Conservation (phyloP, 2,329 filamentous ascomycete genomes). For the Fusarium humuli region DNA sequence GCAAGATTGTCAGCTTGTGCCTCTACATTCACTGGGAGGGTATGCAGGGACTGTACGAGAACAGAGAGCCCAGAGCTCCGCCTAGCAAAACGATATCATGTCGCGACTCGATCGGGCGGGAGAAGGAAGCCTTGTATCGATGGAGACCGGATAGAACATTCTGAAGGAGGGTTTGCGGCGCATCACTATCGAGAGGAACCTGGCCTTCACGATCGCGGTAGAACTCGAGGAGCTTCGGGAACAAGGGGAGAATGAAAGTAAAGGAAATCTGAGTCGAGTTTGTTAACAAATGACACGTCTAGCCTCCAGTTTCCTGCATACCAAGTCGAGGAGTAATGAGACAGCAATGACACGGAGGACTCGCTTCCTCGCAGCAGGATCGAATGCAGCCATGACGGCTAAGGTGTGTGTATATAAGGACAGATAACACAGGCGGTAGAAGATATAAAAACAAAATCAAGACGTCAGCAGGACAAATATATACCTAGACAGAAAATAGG, state of each 20-base stretch:
- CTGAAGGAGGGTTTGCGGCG: constrained; percentile 76
- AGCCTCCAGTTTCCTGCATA: constrained; percentile 54
- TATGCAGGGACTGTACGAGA: constrained; percentile 65
- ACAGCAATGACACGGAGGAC: constrained; percentile 90
- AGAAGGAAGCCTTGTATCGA: constrained; percentile 93
- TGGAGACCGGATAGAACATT: constrained; percentile 86
- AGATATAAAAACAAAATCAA: background rate
- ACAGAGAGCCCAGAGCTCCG: constrained; percentile 91
- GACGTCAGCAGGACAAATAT: background rate
- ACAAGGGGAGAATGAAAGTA: constrained; percentile 96
- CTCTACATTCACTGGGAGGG: background rate
- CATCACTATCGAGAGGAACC: constrained; percentile 55
- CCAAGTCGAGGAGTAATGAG: constrained; percentile 89
- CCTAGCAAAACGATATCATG: constrained; percentile 98
- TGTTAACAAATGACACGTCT: constrained; percentile 8
- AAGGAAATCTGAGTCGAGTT: constrained; percentile 82
- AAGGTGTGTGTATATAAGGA: constrained; percentile 3
- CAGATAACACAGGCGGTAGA: background rate
- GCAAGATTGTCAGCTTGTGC: constrained; percentile 10
- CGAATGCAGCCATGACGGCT: constrained; percentile 58
- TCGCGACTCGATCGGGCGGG: constrained; percentile 90
- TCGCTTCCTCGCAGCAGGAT: constrained; percentile 74
- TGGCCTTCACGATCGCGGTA: constrained; percentile 86
- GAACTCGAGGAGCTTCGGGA: constrained; percentile 94
- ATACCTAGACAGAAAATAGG: background rate